These are phyloP conservation scores for Lodderomyces parapsilosis DNA, from an alignment of 1,139 yeast genomes.

Conservation along the genomic window DNA sequence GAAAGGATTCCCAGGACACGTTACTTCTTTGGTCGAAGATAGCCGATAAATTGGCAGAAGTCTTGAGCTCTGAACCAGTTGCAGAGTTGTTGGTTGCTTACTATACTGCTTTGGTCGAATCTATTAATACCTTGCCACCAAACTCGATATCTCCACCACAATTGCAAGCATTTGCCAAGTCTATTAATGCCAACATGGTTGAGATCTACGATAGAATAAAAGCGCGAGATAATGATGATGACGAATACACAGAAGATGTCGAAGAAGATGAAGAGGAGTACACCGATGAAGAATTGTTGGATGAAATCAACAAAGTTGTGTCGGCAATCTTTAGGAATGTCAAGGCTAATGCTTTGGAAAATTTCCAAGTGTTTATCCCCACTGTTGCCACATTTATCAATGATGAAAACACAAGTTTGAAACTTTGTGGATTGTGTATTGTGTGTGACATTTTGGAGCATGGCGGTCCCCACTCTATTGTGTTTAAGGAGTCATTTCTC, in stretches of 20 bases:
- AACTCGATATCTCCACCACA: constrained; percentile 58
- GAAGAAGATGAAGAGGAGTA: constrained; percentile 83
- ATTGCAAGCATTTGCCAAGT: constrained; percentile 55
- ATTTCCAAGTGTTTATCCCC: constrained; percentile 60
- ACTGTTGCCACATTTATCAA: constrained; percentile 54
- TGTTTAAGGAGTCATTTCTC: constrained; percentile 64
- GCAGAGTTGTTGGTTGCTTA: constrained; percentile 80
- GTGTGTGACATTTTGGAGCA: constrained; percentile 79
- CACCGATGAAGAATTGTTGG: constrained; percentile 85
- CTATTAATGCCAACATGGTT: constrained; percentile 59
- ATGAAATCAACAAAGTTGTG: constrained; percentile 78
- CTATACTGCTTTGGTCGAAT: constrained; percentile 69
- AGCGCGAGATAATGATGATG: constrained; percentile 68
- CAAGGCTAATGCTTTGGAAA: constrained; percentile 57
- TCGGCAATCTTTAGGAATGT: constrained; percentile 71
- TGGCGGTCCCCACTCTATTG: constrained; percentile 67
- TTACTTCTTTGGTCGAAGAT: constrained; percentile 72
- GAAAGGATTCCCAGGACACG: constrained; percentile 55
- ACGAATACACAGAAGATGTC: constrained; percentile 68
- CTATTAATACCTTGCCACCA: constrained; percentile 66
- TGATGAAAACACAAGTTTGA: constrained; percentile 66
- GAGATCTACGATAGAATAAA: constrained; percentile 74
- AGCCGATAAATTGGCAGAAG: constrained; percentile 65
- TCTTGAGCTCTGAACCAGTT: constrained; percentile 75
- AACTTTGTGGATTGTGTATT: constrained; percentile 77